Evolutionary conservation across 75 land plant species (phyloP), one percentile per base, ranked within the genome.

Genomic region (Pseudotsuga menziesii): DNA sequence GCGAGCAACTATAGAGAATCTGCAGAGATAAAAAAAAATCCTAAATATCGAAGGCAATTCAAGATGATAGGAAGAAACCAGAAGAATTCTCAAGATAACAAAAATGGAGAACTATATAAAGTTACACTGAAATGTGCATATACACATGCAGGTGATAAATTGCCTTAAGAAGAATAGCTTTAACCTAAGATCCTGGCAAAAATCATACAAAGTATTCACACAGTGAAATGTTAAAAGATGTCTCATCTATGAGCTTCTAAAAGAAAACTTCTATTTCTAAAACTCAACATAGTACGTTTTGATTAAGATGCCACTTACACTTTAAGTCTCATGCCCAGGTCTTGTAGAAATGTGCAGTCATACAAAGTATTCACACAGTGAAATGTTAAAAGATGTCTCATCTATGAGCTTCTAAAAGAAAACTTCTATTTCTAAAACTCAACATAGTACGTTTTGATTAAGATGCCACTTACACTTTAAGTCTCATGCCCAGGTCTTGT

Each of bases 311-410:
- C 41, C 48, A 22, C 87, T 75, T 86, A 93, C 96, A 92, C 90
- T 93, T 91, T 92, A 16, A 93, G 90, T 55, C 90, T 81, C 92
- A 93, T 93, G 76, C 94, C 94, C 25, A 93, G 81, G 77, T 93
- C 94, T 74, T 93, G 95, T 64, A 94, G 70, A 72, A 90, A 94
- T 25, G 93, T 89, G 77, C 95, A 90, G 67, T 90, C n/a, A n/a
- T n/a, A n/a, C n/a, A n/a, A n/a, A n/a, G 39, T 36, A 69, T 19
- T 69, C 41, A 69, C 4, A 20, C 20, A 35, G 22, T 29, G 23
- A 9, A 3, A 8, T 5, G 23, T 41, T 3, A 7, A 39, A 19
- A 69, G 14, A 69, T 35, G 39, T 35, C 44, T 39, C n/a, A 67
- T 44, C 36, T 35, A 20, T 63, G 67, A 17, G 32, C 9, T 19